A percentile compares a stretch with the other conserved stretches of the same genome.
Evolutionary conservation across 2,329 filamentous ascomycete species (phyloP).

Genomic region (Aspergillus proliferans): DNA sequence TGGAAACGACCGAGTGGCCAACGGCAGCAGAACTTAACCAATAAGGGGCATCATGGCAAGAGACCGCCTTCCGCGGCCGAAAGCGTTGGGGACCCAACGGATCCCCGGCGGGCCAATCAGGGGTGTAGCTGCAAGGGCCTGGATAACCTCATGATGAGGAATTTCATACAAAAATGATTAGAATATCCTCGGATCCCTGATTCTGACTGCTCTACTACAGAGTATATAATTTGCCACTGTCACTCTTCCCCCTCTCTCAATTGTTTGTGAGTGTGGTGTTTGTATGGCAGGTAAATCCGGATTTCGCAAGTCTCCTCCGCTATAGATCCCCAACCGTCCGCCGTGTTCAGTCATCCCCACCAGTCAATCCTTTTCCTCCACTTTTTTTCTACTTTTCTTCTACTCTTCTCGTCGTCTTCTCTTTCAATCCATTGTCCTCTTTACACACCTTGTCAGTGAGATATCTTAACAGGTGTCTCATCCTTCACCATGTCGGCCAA

Average conservation of each 20-base stretch:
- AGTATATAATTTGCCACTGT: no score
- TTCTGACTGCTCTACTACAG: no score
- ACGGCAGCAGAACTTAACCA: not conserved
- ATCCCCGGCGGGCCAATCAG: constrained; percentile 15
- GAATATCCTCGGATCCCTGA: no score
- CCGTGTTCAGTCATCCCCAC: not conserved
- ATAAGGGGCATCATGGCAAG: no score
- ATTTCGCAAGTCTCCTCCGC: not conserved
- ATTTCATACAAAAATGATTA: no score
- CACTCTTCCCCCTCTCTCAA: no score
- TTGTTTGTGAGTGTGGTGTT: not conserved
- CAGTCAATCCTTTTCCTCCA: constrained; percentile 6
- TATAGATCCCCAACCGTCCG: constrained; percentile 1
- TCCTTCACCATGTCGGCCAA: constrained; percentile 30
- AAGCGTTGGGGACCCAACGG: constrained; percentile 32
- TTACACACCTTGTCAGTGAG: not conserved
- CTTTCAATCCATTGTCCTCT: not conserved
- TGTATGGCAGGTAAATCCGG: not conserved
- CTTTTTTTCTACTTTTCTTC: constrained; percentile 3
- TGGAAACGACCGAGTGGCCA: not conserved
- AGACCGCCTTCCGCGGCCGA: constrained; percentile 10
- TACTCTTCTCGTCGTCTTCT: constrained; percentile 2
- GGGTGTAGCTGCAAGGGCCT: not conserved
- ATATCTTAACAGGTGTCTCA: not conserved
- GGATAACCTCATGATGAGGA: no score